Evolutionary conservation across 176 grass and related monocot genomes (phyloP).

Genomic region (Juncus inflexus): DNA sequence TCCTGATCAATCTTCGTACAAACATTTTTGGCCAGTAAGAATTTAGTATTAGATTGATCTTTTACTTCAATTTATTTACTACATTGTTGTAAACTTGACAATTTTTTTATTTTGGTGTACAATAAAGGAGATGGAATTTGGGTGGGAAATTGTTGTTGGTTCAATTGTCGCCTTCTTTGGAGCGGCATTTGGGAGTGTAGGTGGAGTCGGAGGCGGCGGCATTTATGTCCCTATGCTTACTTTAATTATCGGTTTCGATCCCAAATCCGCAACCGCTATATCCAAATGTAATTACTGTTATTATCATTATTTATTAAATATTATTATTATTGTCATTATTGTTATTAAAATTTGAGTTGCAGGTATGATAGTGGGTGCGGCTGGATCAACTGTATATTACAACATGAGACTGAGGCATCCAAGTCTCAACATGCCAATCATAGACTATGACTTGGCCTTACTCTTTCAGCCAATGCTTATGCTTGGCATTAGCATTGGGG

Average conservation of each 20-base stretch:
- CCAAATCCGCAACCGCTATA: constrained; percentile 68
- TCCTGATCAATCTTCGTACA: neutral
- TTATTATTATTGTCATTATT: neutral
- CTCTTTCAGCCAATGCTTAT: constrained; percentile 95
- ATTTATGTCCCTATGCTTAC: constrained; percentile 82
- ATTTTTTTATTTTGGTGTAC: neutral
- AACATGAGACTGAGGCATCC: constrained; percentile 89
- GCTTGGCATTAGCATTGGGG: constrained; percentile 94
- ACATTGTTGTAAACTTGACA: constrained; percentile 14
- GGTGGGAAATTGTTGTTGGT: constrained; percentile 59
- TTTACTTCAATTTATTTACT: neutral
- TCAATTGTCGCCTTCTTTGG: constrained; percentile 64
- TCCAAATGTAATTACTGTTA: constrained; percentile 58
- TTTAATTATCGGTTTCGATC: constrained; percentile 73
- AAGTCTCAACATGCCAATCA: constrained; percentile 70
- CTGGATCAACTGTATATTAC: constrained; percentile 76
- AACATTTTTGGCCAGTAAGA: constrained; percentile 17
- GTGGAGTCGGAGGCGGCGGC: constrained; percentile 64
- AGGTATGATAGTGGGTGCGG: constrained; percentile 91
- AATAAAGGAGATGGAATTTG: constrained; percentile 48
- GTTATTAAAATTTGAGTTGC: neutral
- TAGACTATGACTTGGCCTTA: constrained; percentile 79
- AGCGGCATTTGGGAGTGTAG: constrained; percentile 66
- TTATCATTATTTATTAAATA: neutral
- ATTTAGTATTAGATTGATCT: neutral